Conservation (phyloP, 2,329 filamentous ascomycete species). For the Aplosporella prunicola region DNA sequence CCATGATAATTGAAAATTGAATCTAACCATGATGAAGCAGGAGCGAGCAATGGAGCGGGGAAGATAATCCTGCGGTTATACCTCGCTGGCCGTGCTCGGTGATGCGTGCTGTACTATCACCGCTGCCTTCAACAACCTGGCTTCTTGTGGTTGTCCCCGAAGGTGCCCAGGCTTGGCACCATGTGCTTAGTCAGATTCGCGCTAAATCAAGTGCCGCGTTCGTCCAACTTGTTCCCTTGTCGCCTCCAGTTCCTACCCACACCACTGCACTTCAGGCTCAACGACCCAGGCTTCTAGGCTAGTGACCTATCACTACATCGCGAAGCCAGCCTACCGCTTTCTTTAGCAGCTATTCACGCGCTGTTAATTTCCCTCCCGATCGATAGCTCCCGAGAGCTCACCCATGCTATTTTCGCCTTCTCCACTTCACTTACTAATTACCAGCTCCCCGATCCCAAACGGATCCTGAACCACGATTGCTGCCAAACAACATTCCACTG, state of each 20-base stretch:
- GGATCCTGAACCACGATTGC: not conserved
- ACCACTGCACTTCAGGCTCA: constrained; percentile 3
- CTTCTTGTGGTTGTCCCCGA: constrained; percentile 8
- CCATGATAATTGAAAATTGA: too few relatives aligned
- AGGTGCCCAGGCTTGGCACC: not conserved
- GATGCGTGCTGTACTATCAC: too few relatives aligned
- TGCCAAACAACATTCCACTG: not conserved
- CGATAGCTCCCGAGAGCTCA: not conserved
- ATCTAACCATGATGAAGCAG: too few relatives aligned
- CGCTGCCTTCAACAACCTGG: constrained; percentile 9
- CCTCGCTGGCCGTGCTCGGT: too few relatives aligned
- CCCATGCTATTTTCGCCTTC: constrained; percentile 4
- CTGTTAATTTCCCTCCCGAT: too few relatives aligned
- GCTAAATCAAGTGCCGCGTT: constrained; percentile 4
- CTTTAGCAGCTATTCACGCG: too few relatives aligned
- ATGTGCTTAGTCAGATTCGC: constrained; percentile 3
- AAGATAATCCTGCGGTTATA: too few relatives aligned
- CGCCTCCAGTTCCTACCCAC: constrained; percentile 6
- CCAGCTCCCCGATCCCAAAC: constrained; percentile 5
- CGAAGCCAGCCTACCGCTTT: too few relatives aligned
- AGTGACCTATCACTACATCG: too few relatives aligned
- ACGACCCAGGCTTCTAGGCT: too few relatives aligned
- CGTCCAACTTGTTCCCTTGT: constrained; percentile 7
- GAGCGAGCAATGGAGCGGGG: too few relatives aligned
- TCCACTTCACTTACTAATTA: constrained; percentile 8